Base-by-base conservation (phyloP, 805 yeast genomes). In the Candida incommunis region DNA sequence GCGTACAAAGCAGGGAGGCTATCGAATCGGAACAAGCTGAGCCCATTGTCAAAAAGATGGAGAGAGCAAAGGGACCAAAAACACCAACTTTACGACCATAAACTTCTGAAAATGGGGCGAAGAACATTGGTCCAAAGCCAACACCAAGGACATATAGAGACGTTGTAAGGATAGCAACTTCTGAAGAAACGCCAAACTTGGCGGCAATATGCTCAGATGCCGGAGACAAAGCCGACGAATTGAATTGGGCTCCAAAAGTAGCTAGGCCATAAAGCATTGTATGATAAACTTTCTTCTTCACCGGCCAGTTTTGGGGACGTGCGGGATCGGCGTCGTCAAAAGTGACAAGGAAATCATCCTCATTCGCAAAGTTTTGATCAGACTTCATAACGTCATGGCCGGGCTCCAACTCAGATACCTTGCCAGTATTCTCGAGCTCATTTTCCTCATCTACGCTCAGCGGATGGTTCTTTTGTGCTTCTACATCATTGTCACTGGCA, bases 101-200 rank as follows among this genome's bases (percentile, higher is more conserved):
- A 48, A 71, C 54, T 55, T 75, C 80, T 1, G 77, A 71, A 7
- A 74, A 50, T 1, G 82, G 82, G 1, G 81, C 84, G 71, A 78
- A 75, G 11, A 79, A 50, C 58, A 78, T 63, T 2, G 84, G 83
- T 0, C 87, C 88, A 15, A 75, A 60, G 1, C 82, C 83, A 53
- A 78, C 73, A 0, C 87, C 88, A 42, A 78, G 56, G 11, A 80
- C 74, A 51, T 73, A 81, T 15, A 80, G 59, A 0, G 85, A 68
- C 1, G 80, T 71, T 9, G 74, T 69, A 41, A 80, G 62, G 15
- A 73, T 61, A 2, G 78, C 70, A 0, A 69, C 72, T 18, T 70
- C 71, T 27, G 61, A 43, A 3, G 73, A 68, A 13, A 75, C 62
- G 22, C 68, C 69, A 61, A 60, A 75, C 15, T 57, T 59, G 48